Percentiles rank a stretch among this genome's conserved stretches.
Evolutionary conservation across 1,139 yeast genomes (phyloP).

Genomic region (Nakaseomyces kungkrabaensis): DNA sequence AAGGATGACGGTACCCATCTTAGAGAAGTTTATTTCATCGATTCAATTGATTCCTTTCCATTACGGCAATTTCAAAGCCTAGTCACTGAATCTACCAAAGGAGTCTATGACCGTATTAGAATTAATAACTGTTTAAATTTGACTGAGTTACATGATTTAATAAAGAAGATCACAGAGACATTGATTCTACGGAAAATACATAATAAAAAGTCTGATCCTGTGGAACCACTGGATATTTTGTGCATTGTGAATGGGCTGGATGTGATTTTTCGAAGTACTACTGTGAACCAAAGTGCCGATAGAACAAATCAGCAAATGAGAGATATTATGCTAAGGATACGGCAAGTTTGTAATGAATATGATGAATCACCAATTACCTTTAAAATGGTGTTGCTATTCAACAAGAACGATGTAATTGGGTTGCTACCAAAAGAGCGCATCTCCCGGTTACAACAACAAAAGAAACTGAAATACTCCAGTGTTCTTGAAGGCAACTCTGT

Average conservation of each 20-base stretch:
- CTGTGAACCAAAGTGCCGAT: conserved; percentile 11
- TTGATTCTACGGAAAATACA: conserved; percentile 11
- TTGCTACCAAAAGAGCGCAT: conserved; percentile 11
- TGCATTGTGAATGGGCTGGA: conserved; percentile 22
- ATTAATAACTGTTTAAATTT: conserved; percentile 22
- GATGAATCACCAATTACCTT: conserved; percentile 2
- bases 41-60: conserved; percentile 24
- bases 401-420: conserved; percentile 9
- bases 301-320: conserved; percentile 17
- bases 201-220: conserved; percentile 2
- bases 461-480: conserved; percentile 3
- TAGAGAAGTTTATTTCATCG: conserved; percentile 16
- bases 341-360: conserved; percentile 14
- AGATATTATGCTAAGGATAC: conserved; percentile 16
- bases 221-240: conserved; percentile 7
- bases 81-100: conserved; percentile 7
- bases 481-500: conserved; percentile 15
- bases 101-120: conserved; percentile 21
- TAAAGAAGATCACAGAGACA: conserved; percentile 15
- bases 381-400: conserved; percentile 4
- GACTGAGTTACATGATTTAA: conserved; percentile 15
- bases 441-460: conserved; percentile 2
- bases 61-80: conserved; percentile 15
- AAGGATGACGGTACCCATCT: neutral
- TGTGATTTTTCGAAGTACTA: conserved; percentile 23